phyloP scores from a whole-genome alignment of 73 alveolate species.

The Paramecium primaurelia region DNA sequence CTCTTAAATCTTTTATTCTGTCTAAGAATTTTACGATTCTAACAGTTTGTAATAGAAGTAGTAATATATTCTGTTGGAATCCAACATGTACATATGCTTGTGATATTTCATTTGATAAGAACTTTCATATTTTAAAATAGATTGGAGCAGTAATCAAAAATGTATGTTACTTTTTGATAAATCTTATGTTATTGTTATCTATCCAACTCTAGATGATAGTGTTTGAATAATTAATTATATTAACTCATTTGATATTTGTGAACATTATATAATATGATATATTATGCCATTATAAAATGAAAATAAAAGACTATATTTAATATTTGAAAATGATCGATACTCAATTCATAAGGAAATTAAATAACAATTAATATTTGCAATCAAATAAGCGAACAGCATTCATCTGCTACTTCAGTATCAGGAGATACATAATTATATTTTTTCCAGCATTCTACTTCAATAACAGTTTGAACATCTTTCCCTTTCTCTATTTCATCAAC shows the following conservation, averaged over 20 bases:
- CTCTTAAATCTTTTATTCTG: conserved; percentile 79
- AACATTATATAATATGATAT: background rate
- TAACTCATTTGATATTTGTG: background rate
- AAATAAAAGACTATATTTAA: background rate
- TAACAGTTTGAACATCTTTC: background rate
- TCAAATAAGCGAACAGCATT: background rate
- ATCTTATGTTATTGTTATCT: background rate
- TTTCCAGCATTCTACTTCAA: conserved; percentile 10
- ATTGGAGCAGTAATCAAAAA: background rate
- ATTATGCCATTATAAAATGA: background rate
- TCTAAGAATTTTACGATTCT: conserved; percentile 38
- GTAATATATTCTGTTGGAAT: background rate
- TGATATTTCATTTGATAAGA: conserved; percentile 18
- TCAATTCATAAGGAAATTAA: background rate
- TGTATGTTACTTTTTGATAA: background rate
- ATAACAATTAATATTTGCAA: background rate
- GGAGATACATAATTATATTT: background rate
- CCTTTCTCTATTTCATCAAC: background rate
- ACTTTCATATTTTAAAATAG: background rate
- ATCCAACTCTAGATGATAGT: conserved; percentile 3
- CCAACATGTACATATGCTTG: background rate
- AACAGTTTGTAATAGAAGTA: background rate
- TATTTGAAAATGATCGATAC: background rate
- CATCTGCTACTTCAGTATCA: background rate
- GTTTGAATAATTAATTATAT: background rate